A percentile compares a stretch with the other conserved stretches of the same genome.
Conservation (phyloP, 2,329 filamentous ascomycete species). For the Phialocephala subalpina region DNA sequence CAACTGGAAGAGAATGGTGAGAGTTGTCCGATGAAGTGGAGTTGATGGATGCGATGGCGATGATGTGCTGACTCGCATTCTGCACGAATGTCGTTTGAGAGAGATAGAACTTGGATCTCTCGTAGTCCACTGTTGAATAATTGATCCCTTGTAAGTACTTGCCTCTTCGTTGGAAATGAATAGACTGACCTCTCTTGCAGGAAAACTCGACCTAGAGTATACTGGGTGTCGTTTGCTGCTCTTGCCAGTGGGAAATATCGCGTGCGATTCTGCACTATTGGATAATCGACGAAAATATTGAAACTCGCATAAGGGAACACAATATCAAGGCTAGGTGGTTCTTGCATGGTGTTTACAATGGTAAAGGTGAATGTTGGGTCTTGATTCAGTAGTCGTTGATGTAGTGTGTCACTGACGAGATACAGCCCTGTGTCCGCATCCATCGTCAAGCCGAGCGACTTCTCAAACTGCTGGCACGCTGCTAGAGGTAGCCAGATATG, state of each 20-base stretch:
- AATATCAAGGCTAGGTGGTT: conserved; percentile 40
- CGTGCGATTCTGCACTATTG: conserved; percentile 36
- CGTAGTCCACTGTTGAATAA: conserved; percentile 48
- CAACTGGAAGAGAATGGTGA: no score
- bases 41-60: no score
- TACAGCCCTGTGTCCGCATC: conserved; percentile 46
- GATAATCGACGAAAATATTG: conserved; percentile 46
- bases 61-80: no score
- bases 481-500: conserved; percentile 48
- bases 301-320: conserved; percentile 47
- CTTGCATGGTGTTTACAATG: conserved; percentile 40
- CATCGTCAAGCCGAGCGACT: conserved; percentile 45
- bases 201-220: conserved; percentile 48
- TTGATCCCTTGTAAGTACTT: not conserved
- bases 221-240: conserved; percentile 45
- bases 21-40: no score
- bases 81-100: no score
- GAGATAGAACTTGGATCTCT: conserved; percentile 20
- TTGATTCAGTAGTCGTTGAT: conserved; percentile 36
- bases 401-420: conserved; percentile 38
- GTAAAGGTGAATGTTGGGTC: conserved; percentile 46
- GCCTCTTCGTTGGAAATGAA: not conserved
- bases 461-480: conserved; percentile 46
- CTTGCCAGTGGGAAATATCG: conserved; percentile 48
- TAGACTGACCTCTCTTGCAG: conserved; percentile 46